Percentiles rank a stretch among this genome's conserved stretches.
Evolutionary conservation across 306 rosid species (phyloP).

Genomic region (Ammopiptanthus mongolicus): DNA sequence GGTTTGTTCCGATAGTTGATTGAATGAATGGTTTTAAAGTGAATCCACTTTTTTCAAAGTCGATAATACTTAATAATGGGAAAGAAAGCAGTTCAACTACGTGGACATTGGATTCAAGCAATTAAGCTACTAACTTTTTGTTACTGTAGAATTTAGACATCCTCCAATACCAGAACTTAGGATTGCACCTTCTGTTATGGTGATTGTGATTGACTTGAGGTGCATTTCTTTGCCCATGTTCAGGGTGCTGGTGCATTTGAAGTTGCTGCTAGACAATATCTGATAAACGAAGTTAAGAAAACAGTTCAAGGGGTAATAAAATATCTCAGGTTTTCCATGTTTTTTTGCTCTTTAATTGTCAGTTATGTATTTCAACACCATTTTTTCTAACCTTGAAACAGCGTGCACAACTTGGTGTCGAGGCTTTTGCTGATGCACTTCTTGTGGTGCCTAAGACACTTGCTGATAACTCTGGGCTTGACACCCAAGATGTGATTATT

Average conservation of each 20-base stretch:
- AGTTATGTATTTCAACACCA: not conserved
- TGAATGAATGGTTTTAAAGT: not conserved
- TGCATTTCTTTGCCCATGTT: slow-evolving; percentile 17
- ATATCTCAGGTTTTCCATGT: not conserved
- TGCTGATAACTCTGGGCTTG: slow-evolving; percentile 94
- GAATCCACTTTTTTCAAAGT: not conserved
- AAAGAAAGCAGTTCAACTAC: not conserved
- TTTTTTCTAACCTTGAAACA: slow-evolving; percentile 39
- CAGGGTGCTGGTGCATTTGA: slow-evolving; percentile 99
- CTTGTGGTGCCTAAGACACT: slow-evolving; percentile 97
- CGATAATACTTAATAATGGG: not conserved
- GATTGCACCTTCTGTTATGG: slow-evolving; percentile 11
- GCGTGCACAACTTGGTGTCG: slow-evolving; percentile 97
- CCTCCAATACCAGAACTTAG: not conserved
- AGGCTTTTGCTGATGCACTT: slow-evolving; percentile 97
- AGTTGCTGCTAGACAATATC: slow-evolving; percentile 90
- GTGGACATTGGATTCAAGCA: not conserved
- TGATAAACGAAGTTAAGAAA: slow-evolving; percentile 81
- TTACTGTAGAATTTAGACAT: not conserved
- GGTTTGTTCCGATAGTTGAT: not conserved
- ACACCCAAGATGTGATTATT: slow-evolving; percentile 89
- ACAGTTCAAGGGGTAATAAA: slow-evolving; percentile 90
- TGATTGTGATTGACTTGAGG: slow-evolving; percentile 14
- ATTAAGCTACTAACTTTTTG: not conserved
- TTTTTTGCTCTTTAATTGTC: not conserved